Percentiles rank a stretch among this genome's conserved stretches.
These are phyloP conservation scores for Fusarium lyarnte DNA, from an alignment of 2,329 filamentous ascomycete genomes.

Conservation along the genomic window DNA sequence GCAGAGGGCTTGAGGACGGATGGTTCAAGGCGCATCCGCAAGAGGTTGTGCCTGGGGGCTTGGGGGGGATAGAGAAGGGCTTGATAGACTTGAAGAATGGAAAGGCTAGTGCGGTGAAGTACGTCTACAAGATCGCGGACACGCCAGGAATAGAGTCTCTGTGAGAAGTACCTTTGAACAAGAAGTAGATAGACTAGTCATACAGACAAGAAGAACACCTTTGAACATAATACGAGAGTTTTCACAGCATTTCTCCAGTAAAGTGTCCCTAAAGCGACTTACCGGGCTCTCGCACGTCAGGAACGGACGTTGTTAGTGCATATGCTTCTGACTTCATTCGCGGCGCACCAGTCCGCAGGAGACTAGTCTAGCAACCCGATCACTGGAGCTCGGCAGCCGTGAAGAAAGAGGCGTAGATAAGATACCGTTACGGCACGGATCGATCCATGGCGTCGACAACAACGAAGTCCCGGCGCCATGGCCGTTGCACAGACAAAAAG, in stretches of 20 bases:
- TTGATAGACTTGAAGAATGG: background rate
- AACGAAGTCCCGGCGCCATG: background rate
- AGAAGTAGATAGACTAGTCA: background rate
- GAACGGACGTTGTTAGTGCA: no score
- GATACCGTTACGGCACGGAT: background rate
- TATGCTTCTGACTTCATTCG: background rate
- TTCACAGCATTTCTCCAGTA: rapidly evolving
- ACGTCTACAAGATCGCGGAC: conserved; percentile 15
- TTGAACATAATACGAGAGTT: rapidly evolving
- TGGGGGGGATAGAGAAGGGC: conserved; percentile 11
- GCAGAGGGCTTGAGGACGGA: conserved; percentile 5
- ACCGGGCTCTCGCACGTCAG: rapidly evolving
- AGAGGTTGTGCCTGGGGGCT: conserved; percentile 13
- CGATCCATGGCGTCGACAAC: background rate
- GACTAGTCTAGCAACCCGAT: rapidly evolving
- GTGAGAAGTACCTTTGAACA: background rate
- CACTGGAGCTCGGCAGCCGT: background rate
- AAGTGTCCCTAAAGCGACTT: rapidly evolving
- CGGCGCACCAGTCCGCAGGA: rapidly evolving
- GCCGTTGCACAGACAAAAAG: background rate
- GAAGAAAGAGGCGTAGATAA: background rate
- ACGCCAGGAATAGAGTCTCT: background rate
- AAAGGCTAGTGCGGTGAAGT: conserved; percentile 17
- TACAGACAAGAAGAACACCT: background rate
- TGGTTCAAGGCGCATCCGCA: conserved; percentile 23